Evolutionary conservation across 192 early-diverging fungal genomes (phyloP).

Genomic region (Cladochytrium replicatum): DNA sequence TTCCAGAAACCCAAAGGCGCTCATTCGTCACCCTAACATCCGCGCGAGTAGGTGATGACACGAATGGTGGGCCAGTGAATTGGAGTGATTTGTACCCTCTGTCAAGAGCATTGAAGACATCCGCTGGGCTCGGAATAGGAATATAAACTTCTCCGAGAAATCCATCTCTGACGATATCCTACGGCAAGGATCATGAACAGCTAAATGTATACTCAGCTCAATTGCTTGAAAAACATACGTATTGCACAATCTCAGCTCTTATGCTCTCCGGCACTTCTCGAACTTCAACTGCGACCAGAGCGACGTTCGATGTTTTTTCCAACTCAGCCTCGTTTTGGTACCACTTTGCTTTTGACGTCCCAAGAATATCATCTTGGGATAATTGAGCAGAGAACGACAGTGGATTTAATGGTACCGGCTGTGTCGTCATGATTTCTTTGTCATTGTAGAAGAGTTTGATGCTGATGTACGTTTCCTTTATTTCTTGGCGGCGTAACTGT

Average conservation of each 20-base stretch:
- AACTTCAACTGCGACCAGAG: constrained; percentile 23
- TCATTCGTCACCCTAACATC: neutral
- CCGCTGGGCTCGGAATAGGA: constrained; percentile 23
- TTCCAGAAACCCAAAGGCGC: constrained; percentile 21
- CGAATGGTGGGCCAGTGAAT: constrained; percentile 20
- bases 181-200: neutral
- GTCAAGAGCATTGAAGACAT: constrained; percentile 15
- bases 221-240: constrained; percentile 16
- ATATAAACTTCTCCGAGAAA: constrained; percentile 29
- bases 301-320: neutral
- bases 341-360: neutral
- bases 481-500: constrained; percentile 23
- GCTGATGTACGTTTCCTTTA: constrained; percentile 19
- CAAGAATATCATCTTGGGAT: constrained; percentile 1
- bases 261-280: constrained; percentile 33
- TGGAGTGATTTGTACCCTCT: constrained; percentile 2
- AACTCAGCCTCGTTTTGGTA: neutral
- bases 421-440: constrained; percentile 35
- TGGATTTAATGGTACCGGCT: constrained; percentile 20
- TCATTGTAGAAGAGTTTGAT: constrained; percentile 30
- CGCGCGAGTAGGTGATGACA: neutral
- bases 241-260: constrained; percentile 32
- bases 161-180: constrained; percentile 12
- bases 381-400: constrained; percentile 23
- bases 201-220: neutral